These are phyloP conservation scores for Fraxinus sp. DNA, from an alignment of 305 asterid species.

Conservation along the genomic window DNA sequence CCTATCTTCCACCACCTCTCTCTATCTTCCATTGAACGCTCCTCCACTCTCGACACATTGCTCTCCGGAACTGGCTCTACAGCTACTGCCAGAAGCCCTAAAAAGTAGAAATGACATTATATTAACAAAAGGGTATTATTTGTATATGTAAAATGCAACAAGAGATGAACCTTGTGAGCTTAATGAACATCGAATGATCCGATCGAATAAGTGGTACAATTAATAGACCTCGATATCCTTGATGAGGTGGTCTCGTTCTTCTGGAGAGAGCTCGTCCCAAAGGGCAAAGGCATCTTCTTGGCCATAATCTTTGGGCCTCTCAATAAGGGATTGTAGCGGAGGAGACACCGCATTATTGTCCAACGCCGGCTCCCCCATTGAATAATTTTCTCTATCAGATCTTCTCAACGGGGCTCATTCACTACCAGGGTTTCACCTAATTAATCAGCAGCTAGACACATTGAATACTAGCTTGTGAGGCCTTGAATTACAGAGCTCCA, in stretches of 20 bases:
- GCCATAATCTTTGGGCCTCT: slow-evolving; percentile 94
- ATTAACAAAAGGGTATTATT: background rate
- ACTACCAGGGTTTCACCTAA: too few species aligned
- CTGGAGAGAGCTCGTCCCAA: slow-evolving; percentile 79
- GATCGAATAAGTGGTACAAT: slow-evolving; percentile 34
- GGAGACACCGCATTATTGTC: slow-evolving; percentile 33
- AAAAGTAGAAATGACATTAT: background rate
- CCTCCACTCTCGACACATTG: slow-evolving; percentile 77
- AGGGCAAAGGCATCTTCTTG: slow-evolving; percentile 85
- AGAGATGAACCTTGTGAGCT: slow-evolving; percentile 64
- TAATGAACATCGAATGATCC: slow-evolving; percentile 82
- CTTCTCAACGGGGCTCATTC: too few species aligned
- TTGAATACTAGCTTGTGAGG: too few species aligned
- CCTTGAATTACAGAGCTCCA: too few species aligned
- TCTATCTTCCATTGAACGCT: slow-evolving; percentile 83
- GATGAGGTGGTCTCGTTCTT: slow-evolving; percentile 70
- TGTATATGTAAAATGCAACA: slow-evolving; percentile 20
- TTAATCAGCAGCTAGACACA: too few species aligned
- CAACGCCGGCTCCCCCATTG: slow-evolving; percentile 43
- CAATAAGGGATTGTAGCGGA: slow-evolving; percentile 72
- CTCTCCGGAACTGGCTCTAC: slow-evolving; percentile 85
- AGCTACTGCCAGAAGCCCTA: slow-evolving; percentile 73
- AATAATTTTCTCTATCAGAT: slow-evolving; percentile 32
- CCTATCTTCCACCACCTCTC: slow-evolving; percentile 96
- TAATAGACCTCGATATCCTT: slow-evolving; percentile 70